Evolutionary conservation across 805 yeast genomes (phyloP), one percentile per base, ranked within the genome.

Genomic region (Saturnispora dispora): DNA sequence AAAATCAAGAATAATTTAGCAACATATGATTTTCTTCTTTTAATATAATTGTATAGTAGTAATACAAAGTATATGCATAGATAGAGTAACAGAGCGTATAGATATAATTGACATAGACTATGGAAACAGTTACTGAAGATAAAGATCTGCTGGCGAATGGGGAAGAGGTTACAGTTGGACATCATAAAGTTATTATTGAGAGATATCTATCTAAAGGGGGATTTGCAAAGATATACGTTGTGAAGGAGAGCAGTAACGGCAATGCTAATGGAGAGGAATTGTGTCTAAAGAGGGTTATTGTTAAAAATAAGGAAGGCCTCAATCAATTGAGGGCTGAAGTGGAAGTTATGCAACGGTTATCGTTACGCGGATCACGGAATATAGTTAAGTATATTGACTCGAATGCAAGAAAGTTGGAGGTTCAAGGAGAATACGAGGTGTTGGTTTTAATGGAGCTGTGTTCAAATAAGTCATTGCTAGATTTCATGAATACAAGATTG

Each of bases 311-410:
- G 67, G 78, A 81, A 60, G 85, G 85, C 48, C 74, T 93, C 63
- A 88, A 86, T 59, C 77, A 83, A 23, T 72, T 93, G 47, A 73
- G 98, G 55, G 96, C 95, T 39, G 99, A 93, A 66, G 99, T 93
- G 15, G 98, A 93, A 63, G 95, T 97, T 11, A 91, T 93, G 98
- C 86, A 88, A 67, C 74, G 96, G 27, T 72, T 93, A 33, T 18
- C 41, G 8, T 20, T n/a, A 18, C 73, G 82, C 55, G 96, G 95
- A 8, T 78, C 85, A 57, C 76, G 77, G 45, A 82, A 83, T 63
- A 81, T 93, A 55, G 99, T 93, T 1, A 82, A 88, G 3, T 93
- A 93, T 65, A 86, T 89, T 48, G 99, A 93, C 66, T 88, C 96
- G 3, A 96, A 93, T 69, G 99, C 99, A 6, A 81, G 95, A 11